These are phyloP conservation scores for Gleditsia sinensis DNA, from an alignment of 306 rosid genomes.

Conservation along the genomic window DNA sequence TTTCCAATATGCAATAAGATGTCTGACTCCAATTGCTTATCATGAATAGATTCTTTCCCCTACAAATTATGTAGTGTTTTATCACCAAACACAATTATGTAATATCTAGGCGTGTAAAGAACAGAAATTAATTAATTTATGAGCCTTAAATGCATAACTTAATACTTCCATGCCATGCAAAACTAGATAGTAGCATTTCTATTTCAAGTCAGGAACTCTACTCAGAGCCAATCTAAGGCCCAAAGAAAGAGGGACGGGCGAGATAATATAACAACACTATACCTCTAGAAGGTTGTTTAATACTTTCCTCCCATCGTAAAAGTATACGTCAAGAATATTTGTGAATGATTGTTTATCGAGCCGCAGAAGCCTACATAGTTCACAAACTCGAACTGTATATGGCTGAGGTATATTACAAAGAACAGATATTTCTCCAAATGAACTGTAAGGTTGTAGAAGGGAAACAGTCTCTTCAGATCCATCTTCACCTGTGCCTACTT, in stretches of 20 bases:
- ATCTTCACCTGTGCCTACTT: constrained; percentile 65
- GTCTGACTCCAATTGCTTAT: constrained; percentile 83
- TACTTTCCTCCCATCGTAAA: constrained; percentile 83
- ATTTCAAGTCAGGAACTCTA: constrained; percentile 5
- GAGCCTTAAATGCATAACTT: constrained; percentile 19
- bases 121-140: neutral
- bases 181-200: constrained; percentile 23
- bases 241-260: neutral
- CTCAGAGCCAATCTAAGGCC: neutral
- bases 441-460: constrained; percentile 55
- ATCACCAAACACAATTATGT: neutral
- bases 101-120: constrained; percentile 4
- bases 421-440: constrained; percentile 86
- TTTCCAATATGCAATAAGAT: constrained; percentile 82
- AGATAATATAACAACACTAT: constrained; percentile 21
- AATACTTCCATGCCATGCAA: constrained; percentile 13
- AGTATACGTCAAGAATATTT: constrained; percentile 79
- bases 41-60: constrained; percentile 66
- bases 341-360: constrained; percentile 90
- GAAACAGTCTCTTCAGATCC: constrained; percentile 78
- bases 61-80: constrained; percentile 33
- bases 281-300: constrained; percentile 91
- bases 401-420: constrained; percentile 97
- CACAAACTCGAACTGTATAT: constrained; percentile 82
- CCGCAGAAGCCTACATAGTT: constrained; percentile 81